phyloP scores from a whole-genome alignment of 805 yeast species.

The Candida pini region DNA sequence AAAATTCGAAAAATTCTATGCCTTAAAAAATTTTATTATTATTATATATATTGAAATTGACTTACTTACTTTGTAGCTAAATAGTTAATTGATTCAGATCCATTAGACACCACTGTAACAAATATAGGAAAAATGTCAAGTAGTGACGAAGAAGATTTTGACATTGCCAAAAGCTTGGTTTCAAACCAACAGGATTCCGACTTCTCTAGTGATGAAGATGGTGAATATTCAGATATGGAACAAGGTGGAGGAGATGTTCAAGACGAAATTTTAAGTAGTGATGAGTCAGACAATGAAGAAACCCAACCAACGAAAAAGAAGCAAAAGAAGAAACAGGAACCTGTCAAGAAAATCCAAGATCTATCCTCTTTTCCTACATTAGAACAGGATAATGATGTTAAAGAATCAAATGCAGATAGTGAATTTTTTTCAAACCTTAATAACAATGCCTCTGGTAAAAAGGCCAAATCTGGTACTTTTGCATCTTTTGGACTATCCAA shows the following conservation, averaged over 20 bases:
- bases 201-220: slow-evolving; percentile 10
- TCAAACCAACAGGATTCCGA: slow-evolving; percentile 28
- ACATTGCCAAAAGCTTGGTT: slow-evolving; percentile 59
- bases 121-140: slow-evolving; percentile 19
- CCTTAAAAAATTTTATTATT: too few relatives aligned
- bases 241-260: too few relatives aligned
- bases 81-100: too few relatives aligned
- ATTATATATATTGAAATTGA: too few relatives aligned
- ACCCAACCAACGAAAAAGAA: slow-evolving; percentile 26
- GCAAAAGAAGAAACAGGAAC: slow-evolving; percentile 23
- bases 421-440: slow-evolving; percentile 31
- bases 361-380: slow-evolving; percentile 31
- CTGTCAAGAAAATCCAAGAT: slow-evolving; percentile 12
- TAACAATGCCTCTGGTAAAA: slow-evolving; percentile 39
- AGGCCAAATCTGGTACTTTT: slow-evolving; percentile 75
- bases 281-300: slow-evolving; percentile 39
- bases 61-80: too few relatives aligned
- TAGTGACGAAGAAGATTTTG: slow-evolving; percentile 44
- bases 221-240: slow-evolving; percentile 24
- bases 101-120: too few relatives aligned
- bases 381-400: slow-evolving; percentile 40
- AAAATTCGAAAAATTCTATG: too few relatives aligned
- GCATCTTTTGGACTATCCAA: slow-evolving; percentile 86
- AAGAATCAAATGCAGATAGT: slow-evolving; percentile 24
- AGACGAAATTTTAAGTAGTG: slow-evolving; percentile 48